Evolutionary conservation across 1,284 basidiomycete species (phyloP).

Genomic region (Cutaneotrichosporon cavernicola): DNA sequence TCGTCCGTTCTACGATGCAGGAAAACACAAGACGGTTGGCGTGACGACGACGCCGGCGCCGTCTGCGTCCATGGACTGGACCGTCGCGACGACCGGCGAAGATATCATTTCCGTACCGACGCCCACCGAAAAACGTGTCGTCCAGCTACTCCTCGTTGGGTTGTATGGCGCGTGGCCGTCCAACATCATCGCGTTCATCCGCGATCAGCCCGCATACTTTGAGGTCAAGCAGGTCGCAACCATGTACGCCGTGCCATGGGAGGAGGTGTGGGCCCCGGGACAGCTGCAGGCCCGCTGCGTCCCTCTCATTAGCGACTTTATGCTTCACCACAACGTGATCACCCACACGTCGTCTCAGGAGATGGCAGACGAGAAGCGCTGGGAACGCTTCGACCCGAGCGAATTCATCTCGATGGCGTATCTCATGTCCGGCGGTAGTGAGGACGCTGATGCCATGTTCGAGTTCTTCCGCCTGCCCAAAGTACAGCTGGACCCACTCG

Average conservation of each 20-base stretch:
- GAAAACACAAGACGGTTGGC: constrained; percentile 21
- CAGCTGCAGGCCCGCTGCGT: constrained; percentile 35
- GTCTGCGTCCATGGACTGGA: constrained; percentile 27
- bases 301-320: constrained; percentile 44
- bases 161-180: constrained; percentile 50
- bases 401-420: constrained; percentile 43
- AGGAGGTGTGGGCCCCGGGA: constrained; percentile 38
- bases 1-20: constrained; percentile 41
- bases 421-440: constrained; percentile 38
- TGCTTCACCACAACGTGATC: constrained; percentile 44
- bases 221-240: constrained; percentile 33
- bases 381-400: constrained; percentile 46
- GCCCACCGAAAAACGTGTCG: constrained; percentile 29
- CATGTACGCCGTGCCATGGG: constrained; percentile 44
- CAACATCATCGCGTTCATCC: constrained; percentile 47
- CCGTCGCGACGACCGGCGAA: constrained; percentile 22
- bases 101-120: constrained; percentile 8
- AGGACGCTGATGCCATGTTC: constrained; percentile 28
- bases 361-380: constrained; percentile 43
- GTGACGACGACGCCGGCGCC: constrained; percentile 38
- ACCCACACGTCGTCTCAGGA: constrained; percentile 44
- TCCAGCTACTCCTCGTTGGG: constrained; percentile 37
- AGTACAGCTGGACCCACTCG: constrained; percentile 12
- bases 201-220: constrained; percentile 44
- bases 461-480: constrained; percentile 31